A percentile compares a stretch with the other conserved stretches of the same genome.
Evolutionary conservation across 2,329 filamentous ascomycete genomes (phyloP).

Genomic region (Pseudogymnoascus sp.): DNA sequence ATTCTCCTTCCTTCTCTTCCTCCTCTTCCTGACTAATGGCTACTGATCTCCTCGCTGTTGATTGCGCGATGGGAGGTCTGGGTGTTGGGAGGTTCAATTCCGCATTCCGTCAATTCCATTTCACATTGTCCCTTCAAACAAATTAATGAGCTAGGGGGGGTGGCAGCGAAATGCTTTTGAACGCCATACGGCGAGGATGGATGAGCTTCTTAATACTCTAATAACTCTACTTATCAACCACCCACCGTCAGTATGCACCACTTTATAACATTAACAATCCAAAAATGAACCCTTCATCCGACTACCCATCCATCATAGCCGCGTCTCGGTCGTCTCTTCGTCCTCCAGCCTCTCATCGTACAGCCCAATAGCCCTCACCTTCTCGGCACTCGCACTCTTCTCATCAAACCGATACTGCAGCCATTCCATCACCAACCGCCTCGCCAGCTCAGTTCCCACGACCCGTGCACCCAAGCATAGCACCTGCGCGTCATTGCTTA

Average conservation of each 20-base stretch:
- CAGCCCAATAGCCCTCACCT: slow-evolving; percentile 31
- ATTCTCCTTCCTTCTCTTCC: background rate
- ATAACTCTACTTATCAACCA: background rate
- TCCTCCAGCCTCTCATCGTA: background rate
- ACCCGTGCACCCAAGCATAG: slow-evolving; percentile 81
- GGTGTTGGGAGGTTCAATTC: no score
- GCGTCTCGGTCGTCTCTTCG: background rate
- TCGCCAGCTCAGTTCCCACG: slow-evolving; percentile 71
- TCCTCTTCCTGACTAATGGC: no score
- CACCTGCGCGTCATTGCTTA: slow-evolving; percentile 83
- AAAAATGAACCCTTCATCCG: background rate
- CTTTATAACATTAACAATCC: background rate
- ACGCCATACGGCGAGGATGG: background rate
- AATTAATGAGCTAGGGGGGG: no score
- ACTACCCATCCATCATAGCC: background rate
- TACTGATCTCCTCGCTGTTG: no score
- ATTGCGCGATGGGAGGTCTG: no score
- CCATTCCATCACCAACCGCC: slow-evolving; percentile 74
- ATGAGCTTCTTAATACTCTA: background rate
- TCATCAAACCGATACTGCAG: slow-evolving; percentile 72
- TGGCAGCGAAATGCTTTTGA: no score
- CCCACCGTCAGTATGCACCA: background rate
- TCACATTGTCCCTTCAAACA: no score
- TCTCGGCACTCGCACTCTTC: slow-evolving; percentile 51
- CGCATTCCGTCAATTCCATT: no score